Base-by-base conservation (phyloP, 331 rosid genomes). In the Malus hybrid region DNA sequence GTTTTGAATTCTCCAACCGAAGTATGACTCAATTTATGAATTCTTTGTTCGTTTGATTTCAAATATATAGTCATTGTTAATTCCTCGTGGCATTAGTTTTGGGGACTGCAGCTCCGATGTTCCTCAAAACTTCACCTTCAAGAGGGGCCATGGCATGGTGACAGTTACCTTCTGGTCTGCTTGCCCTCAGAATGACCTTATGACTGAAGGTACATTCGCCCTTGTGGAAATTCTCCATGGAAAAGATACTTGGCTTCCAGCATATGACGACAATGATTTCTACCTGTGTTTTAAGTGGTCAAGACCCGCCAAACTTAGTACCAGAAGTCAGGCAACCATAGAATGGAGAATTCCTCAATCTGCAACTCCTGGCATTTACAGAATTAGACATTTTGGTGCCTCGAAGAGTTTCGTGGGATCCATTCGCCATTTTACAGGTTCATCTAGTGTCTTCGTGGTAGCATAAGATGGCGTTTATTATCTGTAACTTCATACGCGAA, bases 191-290 rank as follows among this genome's bases (percentile, higher is more conserved):
- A 93, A 93, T 18, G 96, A 91, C 81, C 96, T 88, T 34, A 83
- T 91, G 98, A 93, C 93, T 24, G 98, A 93, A 80, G 96, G 97
- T 32, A 93, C 98, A 70, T 93, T 85, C 78, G 85, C 90, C 66
- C 87, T 91, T n/a, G 97, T 93, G 79, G 98, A 93, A 72, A 61
- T 81, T 52, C 96, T 89, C 69, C 84, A 67, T 50, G 87, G 76
- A 39, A 84, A 86, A 77, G 86, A 86, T 29, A 74, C 67, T 39
- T 93, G 98, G 98, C 67, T 87, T 78, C 92, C 97, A 42, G 91
- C 90, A 48, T 93, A 89, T 64, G 98, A 93, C 27, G 98, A 93
- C 3, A 97, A 93, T 15, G 98, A 93, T 77, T 91, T 93, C 83
- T 88, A 93, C 87, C 84, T 93, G 77, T 88, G 91, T 13, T 93